These are phyloP conservation scores for Tricholoma sp. DNA, from an alignment of 768 basidiomycete genomes.

Conservation along the genomic window DNA sequence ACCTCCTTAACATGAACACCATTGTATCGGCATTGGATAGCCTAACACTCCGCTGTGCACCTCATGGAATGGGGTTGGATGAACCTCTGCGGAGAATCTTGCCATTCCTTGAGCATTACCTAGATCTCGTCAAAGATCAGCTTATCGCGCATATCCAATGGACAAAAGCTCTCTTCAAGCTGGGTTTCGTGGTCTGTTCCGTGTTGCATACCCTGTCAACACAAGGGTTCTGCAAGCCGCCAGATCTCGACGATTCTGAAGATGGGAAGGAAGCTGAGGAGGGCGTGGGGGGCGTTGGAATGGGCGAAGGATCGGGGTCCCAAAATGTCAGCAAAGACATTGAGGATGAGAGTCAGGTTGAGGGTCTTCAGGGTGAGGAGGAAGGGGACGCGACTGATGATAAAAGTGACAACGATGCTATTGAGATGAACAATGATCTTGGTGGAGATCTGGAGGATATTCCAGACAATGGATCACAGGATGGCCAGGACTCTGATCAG, in stretches of 20 bases:
- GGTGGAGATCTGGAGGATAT: conserved; percentile 84
- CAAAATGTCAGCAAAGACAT: conserved; percentile 94
- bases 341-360: conserved; percentile 94
- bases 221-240: conserved; percentile 92
- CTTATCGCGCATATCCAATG: conserved; percentile 55
- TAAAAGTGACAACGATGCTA: conserved; percentile 64
- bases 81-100: conserved; percentile 40
- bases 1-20: conserved; percentile 41
- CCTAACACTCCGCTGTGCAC: conserved; percentile 34
- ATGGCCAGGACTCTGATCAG: conserved; percentile 45
- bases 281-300: conserved; percentile 71
- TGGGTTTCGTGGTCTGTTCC: conserved; percentile 72
- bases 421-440: conserved; percentile 91
- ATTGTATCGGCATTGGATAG: conserved; percentile 36
- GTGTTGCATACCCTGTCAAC: conserved; percentile 68
- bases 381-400: conserved; percentile 39
- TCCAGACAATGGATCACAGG: conserved; percentile 55
- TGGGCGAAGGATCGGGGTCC: conserved; percentile 82
- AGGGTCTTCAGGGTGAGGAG: conserved; percentile 77
- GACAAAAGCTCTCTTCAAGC: conserved; percentile 79
- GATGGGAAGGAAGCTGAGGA: conserved; percentile 43
- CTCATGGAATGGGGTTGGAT: conserved; percentile 25
- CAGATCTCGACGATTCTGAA: conserved; percentile 57
- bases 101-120: conserved; percentile 73
- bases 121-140: conserved; percentile 50